These are phyloP conservation scores for Fusarium compactum DNA, from an alignment of 2,329 filamentous ascomycete species.

Conservation along the genomic window DNA sequence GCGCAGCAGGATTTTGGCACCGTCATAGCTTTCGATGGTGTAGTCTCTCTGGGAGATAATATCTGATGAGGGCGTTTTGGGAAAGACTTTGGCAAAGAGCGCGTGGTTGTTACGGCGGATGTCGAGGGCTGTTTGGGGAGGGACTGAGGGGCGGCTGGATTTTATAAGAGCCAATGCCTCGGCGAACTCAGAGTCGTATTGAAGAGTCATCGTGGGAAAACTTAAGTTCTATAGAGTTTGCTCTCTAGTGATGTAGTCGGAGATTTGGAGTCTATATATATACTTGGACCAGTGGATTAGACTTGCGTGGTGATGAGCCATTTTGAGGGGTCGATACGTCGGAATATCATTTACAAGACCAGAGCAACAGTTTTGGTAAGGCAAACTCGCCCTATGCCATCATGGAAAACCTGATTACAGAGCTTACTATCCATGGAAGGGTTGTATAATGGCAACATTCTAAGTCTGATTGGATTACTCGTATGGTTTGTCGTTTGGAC, in stretches of 20 bases:
- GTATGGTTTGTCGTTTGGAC: constrained; percentile 8
- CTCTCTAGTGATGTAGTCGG: not conserved
- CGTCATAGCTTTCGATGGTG: constrained; percentile 31
- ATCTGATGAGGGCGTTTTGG: not conserved
- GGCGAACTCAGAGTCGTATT: constrained; percentile 39
- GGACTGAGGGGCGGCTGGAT: constrained; percentile 11
- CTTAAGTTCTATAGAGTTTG: not conserved
- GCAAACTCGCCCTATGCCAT: too few relatives aligned
- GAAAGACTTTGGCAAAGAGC: constrained; percentile 19
- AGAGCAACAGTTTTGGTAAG: not conserved
- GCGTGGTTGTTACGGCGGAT: constrained; percentile 20
- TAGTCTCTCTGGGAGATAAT: constrained; percentile 27
- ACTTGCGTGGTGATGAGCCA: not conserved
- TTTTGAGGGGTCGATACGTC: not conserved
- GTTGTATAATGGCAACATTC: not conserved
- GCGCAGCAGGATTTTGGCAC: constrained; percentile 24
- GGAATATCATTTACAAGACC: not conserved
- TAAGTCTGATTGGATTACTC: constrained; percentile 1
- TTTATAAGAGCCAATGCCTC: constrained; percentile 26
- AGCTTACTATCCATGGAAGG: not conserved
- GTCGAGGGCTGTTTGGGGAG: constrained; percentile 24
- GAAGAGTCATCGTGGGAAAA: constrained; percentile 22
- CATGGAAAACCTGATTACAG: fast-evolving
- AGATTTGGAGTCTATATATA: constrained; percentile 11
- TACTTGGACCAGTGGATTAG: not conserved